A percentile compares a stretch with the other conserved stretches of the same genome.
phyloP scores from a whole-genome alignment of 768 basidiomycete genomes.

The Nidularia pulvinata region DNA sequence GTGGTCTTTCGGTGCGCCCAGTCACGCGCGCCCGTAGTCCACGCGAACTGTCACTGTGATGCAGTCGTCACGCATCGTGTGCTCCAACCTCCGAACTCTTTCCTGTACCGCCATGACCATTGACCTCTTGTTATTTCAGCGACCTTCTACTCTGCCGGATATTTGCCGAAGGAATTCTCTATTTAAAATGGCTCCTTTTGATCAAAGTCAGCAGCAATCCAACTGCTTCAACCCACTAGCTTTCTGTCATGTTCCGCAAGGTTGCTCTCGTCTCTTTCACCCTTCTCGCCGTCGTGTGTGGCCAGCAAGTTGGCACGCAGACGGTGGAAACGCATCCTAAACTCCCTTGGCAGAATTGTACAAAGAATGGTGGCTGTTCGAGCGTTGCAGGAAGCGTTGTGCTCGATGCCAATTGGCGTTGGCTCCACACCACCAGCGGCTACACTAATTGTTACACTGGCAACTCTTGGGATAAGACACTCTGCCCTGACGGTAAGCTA shows the following conservation, averaged over 20 bases:
- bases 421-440: conserved; percentile 28
- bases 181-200: neutral
- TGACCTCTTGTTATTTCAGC: no score
- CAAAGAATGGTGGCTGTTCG: conserved; percentile 29
- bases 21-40: no score
- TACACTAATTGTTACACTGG: conserved; percentile 42
- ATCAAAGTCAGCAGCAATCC: neutral
- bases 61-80: no score
- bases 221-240: neutral
- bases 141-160: neutral
- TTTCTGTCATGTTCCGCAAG: conserved; percentile 24
- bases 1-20: no score
- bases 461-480: conserved; percentile 41
- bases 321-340: conserved; percentile 42
- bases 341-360: conserved; percentile 37
- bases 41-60: no score
- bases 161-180: neutral
- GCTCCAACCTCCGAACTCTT: no score
- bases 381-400: conserved; percentile 27
- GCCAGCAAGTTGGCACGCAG: conserved; percentile 44
- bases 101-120: no score
- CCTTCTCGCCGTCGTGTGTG: conserved; percentile 30
- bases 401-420: conserved; percentile 50
- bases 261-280: conserved; percentile 27
- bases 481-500: conserved; percentile 35